Evolutionary conservation across 2,329 filamentous ascomycete species (phyloP).

Genomic region (Emergomyces pasteurianus): DNA sequence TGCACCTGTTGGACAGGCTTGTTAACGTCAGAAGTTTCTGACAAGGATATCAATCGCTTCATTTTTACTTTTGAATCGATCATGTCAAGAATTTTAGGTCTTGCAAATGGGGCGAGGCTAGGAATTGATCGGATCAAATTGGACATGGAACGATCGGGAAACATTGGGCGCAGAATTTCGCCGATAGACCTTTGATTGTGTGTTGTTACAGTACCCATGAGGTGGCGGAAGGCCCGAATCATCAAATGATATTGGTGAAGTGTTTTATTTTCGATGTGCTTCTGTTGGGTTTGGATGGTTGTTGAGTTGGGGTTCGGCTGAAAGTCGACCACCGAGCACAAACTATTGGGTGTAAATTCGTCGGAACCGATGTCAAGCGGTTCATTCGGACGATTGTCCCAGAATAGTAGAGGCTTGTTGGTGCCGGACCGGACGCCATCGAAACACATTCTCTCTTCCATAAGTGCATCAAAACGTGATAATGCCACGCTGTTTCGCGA

Average conservation of each 20-base stretch:
- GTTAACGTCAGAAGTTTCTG: not conserved
- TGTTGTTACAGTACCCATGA: conserved; percentile 15
- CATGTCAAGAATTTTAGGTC: conserved; percentile 10
- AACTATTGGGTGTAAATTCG: conserved; percentile 55
- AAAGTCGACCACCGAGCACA: conserved; percentile 25
- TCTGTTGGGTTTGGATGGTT: conserved; percentile 11
- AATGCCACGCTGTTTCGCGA: not conserved
- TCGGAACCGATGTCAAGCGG: conserved; percentile 46
- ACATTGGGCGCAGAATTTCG: conserved; percentile 17
- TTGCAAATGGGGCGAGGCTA: conserved; percentile 20
- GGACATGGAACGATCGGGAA: conserved; percentile 19
- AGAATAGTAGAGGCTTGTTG: conserved; percentile 44
- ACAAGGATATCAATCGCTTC: not conserved
- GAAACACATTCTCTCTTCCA: conserved; percentile 1
- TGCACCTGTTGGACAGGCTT: not conserved
- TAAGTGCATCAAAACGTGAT: not conserved
- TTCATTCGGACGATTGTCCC: conserved; percentile 61
- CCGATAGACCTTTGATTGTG: conserved; percentile 14
- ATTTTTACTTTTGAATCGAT: not conserved
- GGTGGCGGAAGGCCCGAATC: conserved; percentile 16
- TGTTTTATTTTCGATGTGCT: conserved; percentile 10
- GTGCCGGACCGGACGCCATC: not conserved
- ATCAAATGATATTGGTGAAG: conserved; percentile 14
- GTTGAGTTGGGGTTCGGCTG: conserved; percentile 20
- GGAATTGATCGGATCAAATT: conserved; percentile 24